Evolutionary conservation across 352 stramenopile genomes (phyloP), one percentile per base, ranked within the genome.

Genomic region (Globisporangium spiculum): DNA sequence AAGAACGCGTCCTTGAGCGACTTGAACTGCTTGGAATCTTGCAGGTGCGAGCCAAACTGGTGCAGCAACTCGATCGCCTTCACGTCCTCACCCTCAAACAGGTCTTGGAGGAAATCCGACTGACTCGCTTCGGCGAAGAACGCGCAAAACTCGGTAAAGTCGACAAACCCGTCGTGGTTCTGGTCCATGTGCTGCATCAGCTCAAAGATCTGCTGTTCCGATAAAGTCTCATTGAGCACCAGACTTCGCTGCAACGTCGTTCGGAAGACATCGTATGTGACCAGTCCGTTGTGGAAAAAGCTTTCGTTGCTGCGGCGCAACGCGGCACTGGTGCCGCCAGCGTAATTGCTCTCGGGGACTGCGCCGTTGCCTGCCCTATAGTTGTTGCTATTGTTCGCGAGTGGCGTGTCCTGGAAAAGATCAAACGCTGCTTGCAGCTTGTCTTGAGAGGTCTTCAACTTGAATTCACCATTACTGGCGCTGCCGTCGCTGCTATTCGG

Each of bases 181-280:
- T 91, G 81, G 70, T 98, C 93, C 63, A 98, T 87, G 57, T 94
- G 84, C 65, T 96, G 84, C 93, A 98, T 98, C 26, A 98, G 70
- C 68, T 98, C 93, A 27, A 97, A 97, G 20, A 97, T 94, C 72
- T 97, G 90, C 55, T 96, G 86, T 67, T 96, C 89, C 16, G 88
- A 94, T 5, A 98, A 77, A 0, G 76, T 86, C 26, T 82, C 76
- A 1, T 71, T 66, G 0, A 94, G 72, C 14, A 83, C 76, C 6
- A 94, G 67, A 20, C 81, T 83, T 9, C 72, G 75, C 69, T 91
- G 84, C 26, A 94, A 80, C 12, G 86, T 94, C 6, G 79, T 79
- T 5, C 86, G 82, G 44, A 94, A 94, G 34, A 91, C 83, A 36
- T 91, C 84, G 66, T 94, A 94, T 22, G 86, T 92, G 53, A 93